phyloP scores from a whole-genome alignment of 2,329 filamentous ascomycete genomes.

The Mycogone perniciosa region DNA sequence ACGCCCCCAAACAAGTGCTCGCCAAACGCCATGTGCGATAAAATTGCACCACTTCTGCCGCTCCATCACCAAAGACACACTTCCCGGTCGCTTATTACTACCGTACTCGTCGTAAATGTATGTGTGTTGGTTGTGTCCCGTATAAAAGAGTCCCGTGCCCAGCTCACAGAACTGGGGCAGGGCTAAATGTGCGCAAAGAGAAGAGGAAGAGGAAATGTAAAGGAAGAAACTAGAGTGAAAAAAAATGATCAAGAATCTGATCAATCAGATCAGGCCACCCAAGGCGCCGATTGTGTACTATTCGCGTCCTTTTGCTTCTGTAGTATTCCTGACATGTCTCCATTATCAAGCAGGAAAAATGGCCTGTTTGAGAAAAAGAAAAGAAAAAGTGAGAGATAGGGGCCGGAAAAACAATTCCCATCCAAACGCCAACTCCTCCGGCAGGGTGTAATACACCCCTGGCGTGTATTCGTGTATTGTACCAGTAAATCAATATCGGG shows the following conservation, averaged over 20 bases:
- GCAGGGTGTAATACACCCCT: not conserved
- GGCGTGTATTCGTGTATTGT: not conserved
- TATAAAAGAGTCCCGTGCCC: not conserved
- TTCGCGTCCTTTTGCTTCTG: not conserved
- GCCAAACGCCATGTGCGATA: constrained; percentile 7
- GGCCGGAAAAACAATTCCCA: constrained; percentile 1
- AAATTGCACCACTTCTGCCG: not conserved
- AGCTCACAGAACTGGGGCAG: not conserved
- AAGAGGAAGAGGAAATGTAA: not conserved
- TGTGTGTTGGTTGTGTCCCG: not conserved
- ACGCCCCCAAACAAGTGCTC: not conserved
- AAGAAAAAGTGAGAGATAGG: not conserved
- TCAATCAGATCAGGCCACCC: not conserved
- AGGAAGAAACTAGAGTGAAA: not conserved
- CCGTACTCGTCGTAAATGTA: too few relatives aligned
- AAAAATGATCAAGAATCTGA: not conserved
- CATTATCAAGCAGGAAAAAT: not conserved
- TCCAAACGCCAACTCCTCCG: constrained; percentile 7
- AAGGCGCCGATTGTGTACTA: constrained; percentile 12
- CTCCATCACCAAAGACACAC: not conserved
- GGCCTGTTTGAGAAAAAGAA: not conserved
- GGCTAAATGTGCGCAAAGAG: not conserved
- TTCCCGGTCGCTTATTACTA: not conserved
- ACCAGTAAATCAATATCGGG: not conserved
- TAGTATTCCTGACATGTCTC: not conserved